phyloP scores from a whole-genome alignment of 31 red algal genomes.

The Odonthalia washingtoniensis region DNA sequence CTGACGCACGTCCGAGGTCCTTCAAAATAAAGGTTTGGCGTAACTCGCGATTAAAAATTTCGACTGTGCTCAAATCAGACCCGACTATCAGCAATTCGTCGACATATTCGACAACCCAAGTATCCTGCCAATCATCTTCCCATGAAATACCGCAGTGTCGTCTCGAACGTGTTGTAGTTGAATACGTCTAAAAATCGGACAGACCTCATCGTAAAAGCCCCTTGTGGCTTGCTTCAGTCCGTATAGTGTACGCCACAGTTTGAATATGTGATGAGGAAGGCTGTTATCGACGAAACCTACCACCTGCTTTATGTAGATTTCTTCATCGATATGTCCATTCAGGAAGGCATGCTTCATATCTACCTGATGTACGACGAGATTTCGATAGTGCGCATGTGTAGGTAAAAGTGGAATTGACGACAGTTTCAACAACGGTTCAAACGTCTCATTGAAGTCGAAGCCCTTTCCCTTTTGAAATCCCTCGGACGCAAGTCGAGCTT shows the following conservation, averaged over 20 bases:
- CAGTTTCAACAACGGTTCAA: conserved; percentile 20
- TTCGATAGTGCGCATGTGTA: not conserved
- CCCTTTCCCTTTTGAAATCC: conserved; percentile 38
- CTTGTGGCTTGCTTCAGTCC: conserved; percentile 41
- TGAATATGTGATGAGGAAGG: conserved; percentile 24
- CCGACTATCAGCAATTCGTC: conserved; percentile 37
- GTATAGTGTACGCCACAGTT: conserved; percentile 27
- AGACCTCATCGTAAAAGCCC: not conserved
- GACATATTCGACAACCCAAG: conserved; percentile 22
- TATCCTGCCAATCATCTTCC: not conserved
- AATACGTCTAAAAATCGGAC: not conserved
- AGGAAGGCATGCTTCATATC: conserved; percentile 55
- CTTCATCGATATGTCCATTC: conserved; percentile 28
- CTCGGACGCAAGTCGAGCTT: conserved; percentile 38
- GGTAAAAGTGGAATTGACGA: conserved; percentile 11
- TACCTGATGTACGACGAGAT: not conserved
- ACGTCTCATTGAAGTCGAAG: conserved; percentile 41
- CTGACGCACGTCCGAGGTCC: not conserved
- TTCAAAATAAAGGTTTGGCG: not conserved
- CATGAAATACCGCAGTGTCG: conserved; percentile 5
- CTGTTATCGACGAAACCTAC: conserved; percentile 37
- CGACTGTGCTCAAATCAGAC: not conserved
- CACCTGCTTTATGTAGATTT: conserved; percentile 48
- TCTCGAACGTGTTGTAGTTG: not conserved
- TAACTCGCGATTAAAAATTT: not conserved